Conservation (phyloP, 768 basidiomycete species). For the Pholiota molesta region DNA sequence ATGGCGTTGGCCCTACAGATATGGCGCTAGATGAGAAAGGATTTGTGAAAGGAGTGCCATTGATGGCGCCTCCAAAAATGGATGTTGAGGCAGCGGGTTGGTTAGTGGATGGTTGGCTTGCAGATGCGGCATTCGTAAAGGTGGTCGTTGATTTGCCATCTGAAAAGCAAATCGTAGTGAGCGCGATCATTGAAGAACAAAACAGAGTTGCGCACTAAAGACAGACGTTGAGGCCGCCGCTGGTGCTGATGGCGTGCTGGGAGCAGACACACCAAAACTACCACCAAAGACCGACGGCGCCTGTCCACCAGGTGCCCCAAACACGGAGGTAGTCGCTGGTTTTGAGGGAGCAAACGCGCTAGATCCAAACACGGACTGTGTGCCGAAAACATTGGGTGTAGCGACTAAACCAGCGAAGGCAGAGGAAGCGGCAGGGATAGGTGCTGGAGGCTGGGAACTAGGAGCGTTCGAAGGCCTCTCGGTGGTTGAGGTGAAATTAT, state of each 20-base stretch:
- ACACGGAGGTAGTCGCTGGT: slow-evolving; percentile 16
- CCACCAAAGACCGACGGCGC: slow-evolving; percentile 18
- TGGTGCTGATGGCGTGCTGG: neutral
- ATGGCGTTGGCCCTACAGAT: neutral
- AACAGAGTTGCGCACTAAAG: slow-evolving; percentile 10
- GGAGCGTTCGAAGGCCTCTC: slow-evolving; percentile 19
- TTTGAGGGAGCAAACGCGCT: slow-evolving; percentile 23
- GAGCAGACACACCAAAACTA: neutral
- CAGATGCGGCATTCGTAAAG: neutral
- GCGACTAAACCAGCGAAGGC: slow-evolving; percentile 44
- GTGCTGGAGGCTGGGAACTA: slow-evolving; percentile 10
- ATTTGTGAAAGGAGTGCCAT: neutral
- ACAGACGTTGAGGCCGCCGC: neutral
- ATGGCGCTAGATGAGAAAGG: neutral
- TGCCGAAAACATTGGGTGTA: slow-evolving; percentile 41
- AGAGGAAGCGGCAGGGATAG: slow-evolving; percentile 28
- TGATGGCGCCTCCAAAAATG: slow-evolving; percentile 10
- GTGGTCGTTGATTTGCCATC: neutral
- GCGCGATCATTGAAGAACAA: neutral
- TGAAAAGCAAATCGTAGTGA: neutral
- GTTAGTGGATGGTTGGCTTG: slow-evolving; percentile 3
- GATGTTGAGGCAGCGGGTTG: slow-evolving; percentile 6
- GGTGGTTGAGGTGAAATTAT: slow-evolving; percentile 9
- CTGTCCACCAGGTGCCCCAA: neutral
- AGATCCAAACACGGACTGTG: slow-evolving; percentile 24